Evolutionary conservation across 164 flowering plant species (phyloP).

Genomic region (Umbilicus rupestris): DNA sequence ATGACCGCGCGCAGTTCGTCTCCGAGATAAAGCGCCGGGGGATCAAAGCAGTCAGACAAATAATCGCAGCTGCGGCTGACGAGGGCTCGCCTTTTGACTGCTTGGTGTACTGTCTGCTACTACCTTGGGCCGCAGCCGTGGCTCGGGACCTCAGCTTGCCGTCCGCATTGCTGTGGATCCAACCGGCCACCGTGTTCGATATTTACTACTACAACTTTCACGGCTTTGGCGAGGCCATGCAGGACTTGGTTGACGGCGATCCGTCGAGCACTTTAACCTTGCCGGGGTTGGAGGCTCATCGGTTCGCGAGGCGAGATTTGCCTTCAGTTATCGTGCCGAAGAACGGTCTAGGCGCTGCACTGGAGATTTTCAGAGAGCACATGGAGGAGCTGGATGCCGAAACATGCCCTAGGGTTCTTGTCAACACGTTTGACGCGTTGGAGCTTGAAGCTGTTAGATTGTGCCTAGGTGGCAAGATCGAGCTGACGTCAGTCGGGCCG

Average conservation of each 20-base stretch:
- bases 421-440: conserved; percentile 7
- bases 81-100: conserved; percentile 25
- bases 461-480: not conserved
- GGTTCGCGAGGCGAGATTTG: conserved; percentile 18
- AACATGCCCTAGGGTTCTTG: not conserved
- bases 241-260: not conserved
- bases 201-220: conserved; percentile 31
- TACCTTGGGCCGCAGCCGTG: conserved; percentile 40
- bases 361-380: conserved; percentile 3
- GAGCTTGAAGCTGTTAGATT: conserved; percentile 8
- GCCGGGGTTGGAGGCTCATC: conserved; percentile 28
- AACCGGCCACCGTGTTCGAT: conserved; percentile 28
- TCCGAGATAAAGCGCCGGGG: conserved; percentile 16
- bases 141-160: conserved; percentile 24
- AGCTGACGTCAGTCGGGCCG: conserved; percentile 6
- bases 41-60: no score
- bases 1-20: conserved; percentile 17
- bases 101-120: conserved; percentile 27
- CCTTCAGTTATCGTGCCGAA: conserved; percentile 27
- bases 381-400: not conserved
- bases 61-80: conserved; percentile 10
- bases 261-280: conserved; percentile 15
- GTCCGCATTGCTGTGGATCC: conserved; percentile 31
- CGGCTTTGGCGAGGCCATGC: conserved; percentile 16
- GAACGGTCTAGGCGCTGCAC: not conserved